Evolutionary conservation across 352 stramenopile species (phyloP), one percentile per base, ranked within the genome.

Genomic region (Aphanomyces cochlioides): DNA sequence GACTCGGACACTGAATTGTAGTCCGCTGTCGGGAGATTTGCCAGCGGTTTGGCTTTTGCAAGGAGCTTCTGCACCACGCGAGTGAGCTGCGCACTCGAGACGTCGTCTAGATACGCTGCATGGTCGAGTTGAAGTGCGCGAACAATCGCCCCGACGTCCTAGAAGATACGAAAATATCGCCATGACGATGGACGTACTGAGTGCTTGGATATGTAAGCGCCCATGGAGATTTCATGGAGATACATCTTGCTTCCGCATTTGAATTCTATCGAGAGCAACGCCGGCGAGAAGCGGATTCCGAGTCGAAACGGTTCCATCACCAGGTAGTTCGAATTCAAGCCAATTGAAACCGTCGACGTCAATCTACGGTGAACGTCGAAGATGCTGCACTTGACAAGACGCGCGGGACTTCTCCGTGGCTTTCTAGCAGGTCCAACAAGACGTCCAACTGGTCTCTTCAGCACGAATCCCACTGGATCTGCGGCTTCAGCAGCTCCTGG

Each of bases 1-100:
- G 75, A 76, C 61, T 90, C 84, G 6, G 84, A 90, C 43, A 92
- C 84, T 48, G 78, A 78, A 47, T 92, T 92, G 77, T 92, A 92
- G 72, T 92, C 84, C 1, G 84, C 84, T 12, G 87, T 77, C 1
- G 84, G 84, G 19, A 92, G 65, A 7, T 57, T 47, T 38, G 70
- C 39, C 1, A 56, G 58, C 19, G 64, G 4, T 3, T 48, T 45
- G 12, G 61, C 47, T 50, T 67, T 56, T 10, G 65, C 12, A n/a
- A 56, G 21, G 12, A 67, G 8, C 13, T 50, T 48, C 38, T 67
- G 39, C 15, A 67, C 19, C 0, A 67, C 36, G 4, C 59, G 59
- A 21, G 39, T 39, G 8, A 67, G 59, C 41, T 67, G 59, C 15
- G 59, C 40, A 12, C 21, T 39, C 40, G 59, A 39, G 12, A 67